Conservation (phyloP, 257 asterid species). For the Linaria vulgaris region DNA sequence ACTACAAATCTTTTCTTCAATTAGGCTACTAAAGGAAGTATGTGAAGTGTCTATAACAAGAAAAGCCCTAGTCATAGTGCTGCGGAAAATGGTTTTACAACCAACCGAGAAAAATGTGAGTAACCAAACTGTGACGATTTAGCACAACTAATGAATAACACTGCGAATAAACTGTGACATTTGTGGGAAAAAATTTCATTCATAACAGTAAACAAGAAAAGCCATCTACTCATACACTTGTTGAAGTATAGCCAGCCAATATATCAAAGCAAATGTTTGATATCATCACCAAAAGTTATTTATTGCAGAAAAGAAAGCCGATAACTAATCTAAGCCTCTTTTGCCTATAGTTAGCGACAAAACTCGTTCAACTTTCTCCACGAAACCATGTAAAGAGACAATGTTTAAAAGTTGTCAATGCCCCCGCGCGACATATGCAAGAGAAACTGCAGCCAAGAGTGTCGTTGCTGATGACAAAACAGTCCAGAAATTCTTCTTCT, state of each 20-base stretch:
- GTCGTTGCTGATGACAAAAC: constrained; percentile 69
- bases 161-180: neutral
- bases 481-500: constrained; percentile 77
- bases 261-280: constrained; percentile 17
- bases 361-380: constrained; percentile 3
- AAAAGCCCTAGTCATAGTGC: too few species aligned
- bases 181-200: constrained; percentile 9
- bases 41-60: too few species aligned
- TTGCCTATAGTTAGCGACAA: constrained; percentile 26
- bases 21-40: too few species aligned
- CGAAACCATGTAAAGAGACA: neutral
- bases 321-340: constrained; percentile 12
- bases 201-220: constrained; percentile 6
- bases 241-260: neutral
- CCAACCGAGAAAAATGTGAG: too few species aligned
- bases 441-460: constrained; percentile 56
- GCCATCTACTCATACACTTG: constrained; percentile 30
- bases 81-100: too few species aligned
- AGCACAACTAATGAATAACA: constrained; percentile 13
- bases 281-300: constrained; percentile 25
- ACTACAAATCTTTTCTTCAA: too few species aligned
- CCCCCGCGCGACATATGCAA: constrained; percentile 60
- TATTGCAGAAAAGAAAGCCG: constrained; percentile 15
- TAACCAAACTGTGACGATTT: too few species aligned
- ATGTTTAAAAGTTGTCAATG: constrained; percentile 31